Evolutionary conservation across 306 rosid genomes (phyloP), one percentile per base, ranked within the genome.

Genomic region (Lagenaria siceraria): DNA sequence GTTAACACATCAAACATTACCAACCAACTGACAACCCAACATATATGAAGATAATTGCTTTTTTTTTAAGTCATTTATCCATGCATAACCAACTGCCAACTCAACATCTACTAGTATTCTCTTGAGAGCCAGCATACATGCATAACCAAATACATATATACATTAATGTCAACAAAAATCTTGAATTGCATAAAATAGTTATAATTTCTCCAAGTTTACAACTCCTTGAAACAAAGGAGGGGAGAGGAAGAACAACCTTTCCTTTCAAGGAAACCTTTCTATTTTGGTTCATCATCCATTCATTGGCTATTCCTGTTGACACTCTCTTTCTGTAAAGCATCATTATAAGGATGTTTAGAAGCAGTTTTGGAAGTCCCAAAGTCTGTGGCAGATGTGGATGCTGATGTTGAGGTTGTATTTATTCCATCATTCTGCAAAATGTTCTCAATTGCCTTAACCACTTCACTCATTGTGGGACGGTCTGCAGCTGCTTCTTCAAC

Each of bases 391-490:
- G 98, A 92, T 38, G 98, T 89, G 11, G 97, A 85, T 27, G 96
- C 92, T 70, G 97, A 94, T 36, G 97, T 90, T 13, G 97, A 80
- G 82, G 84, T 86, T 42, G 97, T 88, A 24, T 86, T 89, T 79
- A 90, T 35, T 11, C 97, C 97, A 86, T 92, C 97, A 63, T 90
- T 92, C 52, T 91, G 93, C 27, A 95, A 73, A n/a, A 95, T 86
- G 72, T 83, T 83, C 75, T 95, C 97, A n/a, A 95, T 79, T 6
- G 85, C 70, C 80, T 89, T 95, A 31, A 95, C 98, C 70, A 95
- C 82, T 49, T 90, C 97, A 80, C 97, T 87, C 97, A 89, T 95
- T 15, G 97, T 87, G 19, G 98, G 98, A 36, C 98, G 93, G 24
- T 90, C 91, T 35, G 87, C 80, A 36, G 92, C 96, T 25, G 87